Conservation (phyloP, 768 basidiomycete genomes). For the Vararia minispora region DNA sequence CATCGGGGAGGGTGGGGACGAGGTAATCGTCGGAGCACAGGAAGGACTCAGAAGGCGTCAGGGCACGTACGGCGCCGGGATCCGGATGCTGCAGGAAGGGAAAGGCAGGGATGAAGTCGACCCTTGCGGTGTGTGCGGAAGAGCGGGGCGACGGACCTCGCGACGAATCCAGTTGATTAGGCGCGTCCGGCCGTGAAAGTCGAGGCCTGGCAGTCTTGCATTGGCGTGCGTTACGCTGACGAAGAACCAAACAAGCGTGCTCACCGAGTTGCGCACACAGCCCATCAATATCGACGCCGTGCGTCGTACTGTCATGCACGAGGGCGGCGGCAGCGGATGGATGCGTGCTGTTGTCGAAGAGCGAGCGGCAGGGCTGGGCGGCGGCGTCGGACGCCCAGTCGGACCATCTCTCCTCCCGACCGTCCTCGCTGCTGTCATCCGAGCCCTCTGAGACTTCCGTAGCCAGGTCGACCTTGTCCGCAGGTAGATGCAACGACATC, state of each 20-base stretch:
- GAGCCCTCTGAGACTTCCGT: conserved; percentile 1
- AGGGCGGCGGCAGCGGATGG: conserved; percentile 48
- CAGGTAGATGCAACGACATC: conserved; percentile 10
- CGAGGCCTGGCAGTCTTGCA: conserved; percentile 40
- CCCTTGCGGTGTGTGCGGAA: neutral
- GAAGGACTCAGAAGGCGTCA: conserved; percentile 51
- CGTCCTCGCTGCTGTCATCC: conserved; percentile 9
- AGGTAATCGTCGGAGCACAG: conserved; percentile 73
- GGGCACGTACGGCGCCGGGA: conserved; percentile 28
- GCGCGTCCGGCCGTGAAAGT: conserved; percentile 69
- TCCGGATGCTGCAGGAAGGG: conserved; percentile 37
- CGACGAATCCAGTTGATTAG: conserved; percentile 83
- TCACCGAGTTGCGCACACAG: conserved; percentile 43
- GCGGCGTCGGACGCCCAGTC: conserved; percentile 72
- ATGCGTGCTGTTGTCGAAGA: conserved; percentile 63
- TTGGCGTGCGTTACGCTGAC: neutral
- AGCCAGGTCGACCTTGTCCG: conserved; percentile 1
- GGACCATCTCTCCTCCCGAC: conserved; percentile 57
- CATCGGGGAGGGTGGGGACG: conserved; percentile 72
- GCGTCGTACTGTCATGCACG: conserved; percentile 43
- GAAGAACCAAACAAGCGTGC: conserved; percentile 16
- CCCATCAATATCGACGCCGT: conserved; percentile 53
- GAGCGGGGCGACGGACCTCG: conserved; percentile 31
- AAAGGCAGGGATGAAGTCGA: neutral
- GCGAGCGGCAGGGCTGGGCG: conserved; percentile 47